Evolutionary conservation across 169 alveolate genomes (phyloP).

Genomic region (Eimeria necatrix): DNA sequence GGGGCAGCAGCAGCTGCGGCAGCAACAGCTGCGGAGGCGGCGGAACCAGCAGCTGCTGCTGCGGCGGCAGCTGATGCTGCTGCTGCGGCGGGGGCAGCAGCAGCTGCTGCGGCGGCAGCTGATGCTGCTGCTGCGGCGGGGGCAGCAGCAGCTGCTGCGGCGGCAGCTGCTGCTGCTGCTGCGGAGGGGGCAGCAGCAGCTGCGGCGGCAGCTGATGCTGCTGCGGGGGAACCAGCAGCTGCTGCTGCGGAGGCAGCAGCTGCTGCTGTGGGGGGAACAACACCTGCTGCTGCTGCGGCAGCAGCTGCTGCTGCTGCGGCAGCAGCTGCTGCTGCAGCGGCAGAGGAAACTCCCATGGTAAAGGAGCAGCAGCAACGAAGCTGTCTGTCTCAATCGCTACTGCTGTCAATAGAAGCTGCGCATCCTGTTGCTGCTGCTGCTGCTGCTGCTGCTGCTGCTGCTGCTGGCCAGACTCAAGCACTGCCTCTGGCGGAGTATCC

Average conservation of each 20-base stretch:
- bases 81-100: background rate
- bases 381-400: background rate
- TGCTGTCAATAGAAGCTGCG: background rate
- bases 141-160: background rate
- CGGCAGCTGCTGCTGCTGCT: background rate
- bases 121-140: slow-evolving; percentile 55
- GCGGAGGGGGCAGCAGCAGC: background rate
- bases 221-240: background rate
- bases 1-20: background rate
- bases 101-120: slow-evolving; percentile 28
- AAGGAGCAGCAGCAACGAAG: background rate
- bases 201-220: background rate
- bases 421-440: slow-evolving; percentile 21
- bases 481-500: background rate
- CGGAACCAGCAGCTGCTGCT: background rate
- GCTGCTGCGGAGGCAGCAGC: background rate
- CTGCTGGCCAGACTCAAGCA: background rate
- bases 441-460: slow-evolving; percentile 49
- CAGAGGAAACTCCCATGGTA: background rate
- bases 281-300: background rate
- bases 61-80: background rate
- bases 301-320: background rate
- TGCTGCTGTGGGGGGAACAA: background rate
- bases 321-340: background rate
- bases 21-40: background rate